These are phyloP conservation scores for Arxiozyma bovina DNA, from an alignment of 1,139 yeast genomes.

Conservation along the genomic window DNA sequence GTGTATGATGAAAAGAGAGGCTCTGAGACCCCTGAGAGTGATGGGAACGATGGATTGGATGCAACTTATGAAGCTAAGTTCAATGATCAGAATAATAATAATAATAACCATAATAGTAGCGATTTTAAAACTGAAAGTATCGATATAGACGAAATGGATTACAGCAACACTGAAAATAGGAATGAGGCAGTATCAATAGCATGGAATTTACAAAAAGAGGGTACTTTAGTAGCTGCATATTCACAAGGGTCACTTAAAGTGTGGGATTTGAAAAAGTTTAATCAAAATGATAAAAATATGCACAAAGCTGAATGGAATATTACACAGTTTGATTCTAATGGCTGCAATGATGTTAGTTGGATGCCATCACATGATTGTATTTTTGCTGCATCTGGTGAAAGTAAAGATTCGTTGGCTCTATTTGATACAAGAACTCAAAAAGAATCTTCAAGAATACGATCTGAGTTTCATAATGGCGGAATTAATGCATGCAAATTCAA, in stretches of 20 bases:
- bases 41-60: slow-evolving; percentile 1
- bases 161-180: background rate
- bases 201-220: slow-evolving; percentile 50
- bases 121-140: slow-evolving; percentile 2
- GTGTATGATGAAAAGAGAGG: background rate
- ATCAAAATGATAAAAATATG: slow-evolving; percentile 16
- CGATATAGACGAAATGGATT: slow-evolving; percentile 2
- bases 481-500: slow-evolving; percentile 63
- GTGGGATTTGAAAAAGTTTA: slow-evolving; percentile 41
- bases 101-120: background rate
- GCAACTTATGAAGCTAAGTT: slow-evolving; percentile 2
- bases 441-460: slow-evolving; percentile 16
- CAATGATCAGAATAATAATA: background rate
- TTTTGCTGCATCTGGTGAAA: slow-evolving; percentile 52
- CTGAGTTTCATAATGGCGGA: slow-evolving; percentile 37
- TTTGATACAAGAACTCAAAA: slow-evolving; percentile 41
- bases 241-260: slow-evolving; percentile 50
- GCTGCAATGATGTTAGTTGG: slow-evolving; percentile 60
- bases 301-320: slow-evolving; percentile 8
- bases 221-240: slow-evolving; percentile 48
- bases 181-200: slow-evolving; percentile 25
- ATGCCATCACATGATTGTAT: slow-evolving; percentile 48
- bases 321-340: slow-evolving; percentile 28
- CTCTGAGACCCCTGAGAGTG: slow-evolving; percentile 1
- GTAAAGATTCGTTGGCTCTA: slow-evolving; percentile 36